Conservation (phyloP, 2,329 filamentous ascomycete species). For the Atkinsonella texensis region DNA sequence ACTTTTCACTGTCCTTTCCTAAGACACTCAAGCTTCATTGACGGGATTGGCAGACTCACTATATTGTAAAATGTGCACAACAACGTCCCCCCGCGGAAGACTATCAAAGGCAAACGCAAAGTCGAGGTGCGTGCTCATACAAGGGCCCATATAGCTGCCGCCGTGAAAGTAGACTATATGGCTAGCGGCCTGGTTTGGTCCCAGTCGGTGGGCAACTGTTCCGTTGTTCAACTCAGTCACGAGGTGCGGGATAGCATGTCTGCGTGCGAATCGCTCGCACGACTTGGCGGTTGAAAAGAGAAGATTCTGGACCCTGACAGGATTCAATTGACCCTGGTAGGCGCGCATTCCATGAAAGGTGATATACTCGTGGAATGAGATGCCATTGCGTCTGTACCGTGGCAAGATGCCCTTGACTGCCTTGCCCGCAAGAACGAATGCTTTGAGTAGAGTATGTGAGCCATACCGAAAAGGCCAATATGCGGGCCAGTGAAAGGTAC, state of each 20-base stretch:
- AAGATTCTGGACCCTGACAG: constrained; percentile 3
- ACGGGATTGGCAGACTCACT: not conserved
- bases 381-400: not conserved
- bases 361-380: not conserved
- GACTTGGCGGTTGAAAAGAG: not conserved
- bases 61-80: constrained; percentile 3
- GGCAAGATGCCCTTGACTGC: not conserved
- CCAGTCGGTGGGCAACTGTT: constrained; percentile 1
- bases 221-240: constrained; percentile 1
- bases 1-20: no score
- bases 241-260: not conserved
- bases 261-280: constrained; percentile 2
- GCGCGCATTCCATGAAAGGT: constrained; percentile 2
- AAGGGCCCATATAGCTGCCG: constrained; percentile 5
- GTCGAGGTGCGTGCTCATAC: constrained; percentile 1
- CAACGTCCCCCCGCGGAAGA: not conserved
- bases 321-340: constrained; percentile 2
- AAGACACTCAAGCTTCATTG: not conserved
- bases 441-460: not conserved
- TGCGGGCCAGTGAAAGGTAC: not conserved
- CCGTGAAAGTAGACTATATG: constrained; percentile 4
- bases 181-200: not conserved
- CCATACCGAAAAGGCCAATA: not conserved
- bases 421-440: not conserved
- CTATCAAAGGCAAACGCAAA: constrained; percentile 2